Conservation (phyloP, 306 rosid species). For the Ormosia semicastrata region DNA sequence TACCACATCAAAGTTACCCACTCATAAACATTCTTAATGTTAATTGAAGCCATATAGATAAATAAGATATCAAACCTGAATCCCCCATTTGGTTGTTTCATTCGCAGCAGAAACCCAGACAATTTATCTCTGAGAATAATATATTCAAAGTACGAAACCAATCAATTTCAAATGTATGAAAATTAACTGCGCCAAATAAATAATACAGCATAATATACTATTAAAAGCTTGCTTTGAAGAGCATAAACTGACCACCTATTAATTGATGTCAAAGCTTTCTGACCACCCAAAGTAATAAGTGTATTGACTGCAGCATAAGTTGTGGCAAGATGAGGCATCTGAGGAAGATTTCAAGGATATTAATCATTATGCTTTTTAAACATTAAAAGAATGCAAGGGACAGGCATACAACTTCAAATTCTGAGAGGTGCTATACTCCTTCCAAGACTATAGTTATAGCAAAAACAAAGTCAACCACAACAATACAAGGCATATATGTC, state of each 20-base stretch:
- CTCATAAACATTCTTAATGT: not conserved
- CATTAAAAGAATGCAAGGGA: not conserved
- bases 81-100: conserved; percentile 87
- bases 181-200: conserved; percentile 5
- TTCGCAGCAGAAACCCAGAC: conserved; percentile 58
- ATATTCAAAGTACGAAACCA: conserved; percentile 21
- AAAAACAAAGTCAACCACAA: not conserved
- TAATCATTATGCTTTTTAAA: conserved; percentile 5
- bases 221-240: conserved; percentile 10
- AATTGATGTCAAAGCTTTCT: conserved; percentile 72
- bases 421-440: not conserved
- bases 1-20: not conserved
- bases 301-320: conserved; percentile 94
- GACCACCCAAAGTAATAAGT: conserved; percentile 77
- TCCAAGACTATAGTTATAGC: not conserved
- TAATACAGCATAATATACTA: not conserved
- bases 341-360: conserved; percentile 33
- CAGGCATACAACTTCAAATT: not conserved
- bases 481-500: not conserved
- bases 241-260: conserved; percentile 80
- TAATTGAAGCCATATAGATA: conserved; percentile 19
- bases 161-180: conserved; percentile 23
- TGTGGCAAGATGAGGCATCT: conserved; percentile 98
- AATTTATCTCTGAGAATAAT: conserved; percentile 56
- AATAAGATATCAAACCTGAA: conserved; percentile 61